These are phyloP conservation scores for Vanrija sp. DNA, from an alignment of 1,284 basidiomycete genomes.

Conservation along the genomic window DNA sequence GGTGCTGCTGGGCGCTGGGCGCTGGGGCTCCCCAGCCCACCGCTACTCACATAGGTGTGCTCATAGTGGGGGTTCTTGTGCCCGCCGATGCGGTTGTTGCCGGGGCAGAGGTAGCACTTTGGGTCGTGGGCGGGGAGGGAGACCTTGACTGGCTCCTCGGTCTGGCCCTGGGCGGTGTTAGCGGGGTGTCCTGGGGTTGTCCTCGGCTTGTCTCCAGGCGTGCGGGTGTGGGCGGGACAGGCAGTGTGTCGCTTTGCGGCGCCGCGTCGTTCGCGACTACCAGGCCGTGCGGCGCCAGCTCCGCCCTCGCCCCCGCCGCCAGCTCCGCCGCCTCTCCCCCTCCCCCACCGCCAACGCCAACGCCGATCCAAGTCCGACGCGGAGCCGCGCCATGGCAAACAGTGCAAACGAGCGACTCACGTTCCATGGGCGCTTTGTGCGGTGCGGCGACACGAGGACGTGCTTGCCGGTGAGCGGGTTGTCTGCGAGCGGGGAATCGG, in stretches of 20 bases:
- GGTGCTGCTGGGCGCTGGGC: neutral
- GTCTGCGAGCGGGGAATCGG: conserved; percentile 17
- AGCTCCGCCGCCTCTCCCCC: neutral
- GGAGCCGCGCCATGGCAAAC: neutral
- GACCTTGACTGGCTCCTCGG: conserved; percentile 60
- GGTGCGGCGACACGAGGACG: conserved; percentile 78
- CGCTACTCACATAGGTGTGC: conserved; percentile 56
- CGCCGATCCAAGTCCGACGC: no score
- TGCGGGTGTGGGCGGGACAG: no score
- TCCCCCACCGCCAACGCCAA: no score
- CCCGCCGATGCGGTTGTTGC: conserved; percentile 76
- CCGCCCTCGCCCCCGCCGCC: neutral
- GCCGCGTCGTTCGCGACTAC: no score
- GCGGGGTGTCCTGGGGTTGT: neutral
- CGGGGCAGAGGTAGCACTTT: conserved; percentile 84
- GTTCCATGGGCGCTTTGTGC: conserved; percentile 50
- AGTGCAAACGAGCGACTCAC: conserved; percentile 15
- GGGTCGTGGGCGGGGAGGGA: conserved; percentile 67
- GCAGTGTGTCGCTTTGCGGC: no score
- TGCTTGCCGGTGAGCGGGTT: conserved; percentile 53
- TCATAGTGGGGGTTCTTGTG: conserved; percentile 65
- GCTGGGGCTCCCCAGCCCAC: neutral
- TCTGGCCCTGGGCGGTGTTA: conserved; percentile 68
- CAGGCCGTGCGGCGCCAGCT: no score
- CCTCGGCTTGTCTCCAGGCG: no score